These are phyloP conservation scores for Tolypocladium sp. DNA, from an alignment of 2,329 filamentous ascomycete genomes.

Conservation along the genomic window DNA sequence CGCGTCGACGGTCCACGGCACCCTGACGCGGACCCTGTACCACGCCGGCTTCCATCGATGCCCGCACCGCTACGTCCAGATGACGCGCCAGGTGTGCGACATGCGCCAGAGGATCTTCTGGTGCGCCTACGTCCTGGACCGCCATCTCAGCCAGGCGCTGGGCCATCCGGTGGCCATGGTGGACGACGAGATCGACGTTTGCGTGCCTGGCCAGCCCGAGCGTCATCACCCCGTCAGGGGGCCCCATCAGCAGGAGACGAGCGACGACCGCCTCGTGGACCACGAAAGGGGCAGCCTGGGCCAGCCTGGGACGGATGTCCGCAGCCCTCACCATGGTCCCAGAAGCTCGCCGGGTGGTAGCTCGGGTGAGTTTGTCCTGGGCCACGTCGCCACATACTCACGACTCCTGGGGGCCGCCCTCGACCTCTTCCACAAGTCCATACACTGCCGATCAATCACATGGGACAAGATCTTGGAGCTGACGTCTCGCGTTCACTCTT, in stretches of 20 bases:
- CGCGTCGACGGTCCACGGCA: constrained; percentile 37
- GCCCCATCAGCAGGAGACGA: not conserved
- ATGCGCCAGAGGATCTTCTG: constrained; percentile 31
- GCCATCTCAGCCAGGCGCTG: constrained; percentile 23
- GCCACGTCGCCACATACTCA: not conserved
- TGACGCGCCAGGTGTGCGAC: constrained; percentile 20
- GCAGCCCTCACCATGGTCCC: not conserved
- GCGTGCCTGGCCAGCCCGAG: constrained; percentile 17
- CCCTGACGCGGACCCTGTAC: constrained; percentile 34
- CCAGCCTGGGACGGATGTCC: no score
- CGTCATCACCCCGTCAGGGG: not conserved
- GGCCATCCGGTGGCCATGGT: constrained; percentile 25
- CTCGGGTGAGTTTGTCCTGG: not conserved
- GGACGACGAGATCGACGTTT: constrained; percentile 28
- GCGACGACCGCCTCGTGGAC: not conserved
- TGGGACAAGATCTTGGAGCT: not conserved
- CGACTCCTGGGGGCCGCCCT: not conserved
- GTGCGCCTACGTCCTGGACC: constrained; percentile 27
- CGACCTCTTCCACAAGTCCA: not conserved
- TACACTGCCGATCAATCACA: not conserved
- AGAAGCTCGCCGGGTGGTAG: not conserved
- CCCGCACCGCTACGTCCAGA: constrained; percentile 37
- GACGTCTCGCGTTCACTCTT: not conserved
- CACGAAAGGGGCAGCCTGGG: not conserved
- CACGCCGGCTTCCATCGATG: constrained; percentile 42